Evolutionary conservation across 495 filamentous ascomycete genomes (phyloP).

Genomic region (Glonium stellatum): DNA sequence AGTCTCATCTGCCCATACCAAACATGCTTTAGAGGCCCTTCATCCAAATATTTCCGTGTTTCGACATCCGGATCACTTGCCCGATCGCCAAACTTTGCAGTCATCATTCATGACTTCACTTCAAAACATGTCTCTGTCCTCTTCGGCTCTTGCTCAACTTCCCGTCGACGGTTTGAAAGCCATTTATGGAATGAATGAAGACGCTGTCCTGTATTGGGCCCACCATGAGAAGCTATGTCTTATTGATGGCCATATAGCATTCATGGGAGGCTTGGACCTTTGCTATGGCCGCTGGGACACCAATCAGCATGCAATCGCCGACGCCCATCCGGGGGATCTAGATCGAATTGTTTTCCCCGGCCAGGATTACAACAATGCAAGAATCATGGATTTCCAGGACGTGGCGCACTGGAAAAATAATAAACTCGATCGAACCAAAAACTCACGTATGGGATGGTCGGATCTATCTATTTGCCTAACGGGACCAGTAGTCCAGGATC

Average conservation of each 20-base stretch:
- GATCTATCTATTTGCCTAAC: constrained; percentile 76
- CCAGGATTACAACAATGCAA: constrained; percentile 92
- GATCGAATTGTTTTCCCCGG: constrained; percentile 74
- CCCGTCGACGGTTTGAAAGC: constrained; percentile 61
- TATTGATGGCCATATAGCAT: constrained; percentile 71
- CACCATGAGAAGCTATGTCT: constrained; percentile 93
- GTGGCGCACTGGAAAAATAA: constrained; percentile 81
- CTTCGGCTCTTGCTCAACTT: constrained; percentile 49
- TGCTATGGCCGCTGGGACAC: constrained; percentile 61
- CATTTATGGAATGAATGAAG: constrained; percentile 75
- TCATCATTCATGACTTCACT: constrained; percentile 46
- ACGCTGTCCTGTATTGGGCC: constrained; percentile 85
- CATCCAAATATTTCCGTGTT: constrained; percentile 89
- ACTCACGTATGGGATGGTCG: constrained; percentile 88
- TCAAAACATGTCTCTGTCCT: constrained; percentile 46
- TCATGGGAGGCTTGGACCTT: constrained; percentile 80
- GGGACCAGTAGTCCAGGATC: constrained; percentile 73
- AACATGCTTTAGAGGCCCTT: constrained; percentile 66
- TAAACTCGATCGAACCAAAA: constrained; percentile 71
- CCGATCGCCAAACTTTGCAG: constrained; percentile 55
- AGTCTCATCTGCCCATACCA: constrained; percentile 83
- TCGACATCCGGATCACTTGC: constrained; percentile 83
- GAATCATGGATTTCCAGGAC: constrained; percentile 66
- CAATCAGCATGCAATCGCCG: constrained; percentile 66
- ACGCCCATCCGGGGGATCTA: constrained; percentile 73